Base-by-base conservation (phyloP, 192 early-diverging fungal species). In the Umbelopsis vinacea region DNA sequence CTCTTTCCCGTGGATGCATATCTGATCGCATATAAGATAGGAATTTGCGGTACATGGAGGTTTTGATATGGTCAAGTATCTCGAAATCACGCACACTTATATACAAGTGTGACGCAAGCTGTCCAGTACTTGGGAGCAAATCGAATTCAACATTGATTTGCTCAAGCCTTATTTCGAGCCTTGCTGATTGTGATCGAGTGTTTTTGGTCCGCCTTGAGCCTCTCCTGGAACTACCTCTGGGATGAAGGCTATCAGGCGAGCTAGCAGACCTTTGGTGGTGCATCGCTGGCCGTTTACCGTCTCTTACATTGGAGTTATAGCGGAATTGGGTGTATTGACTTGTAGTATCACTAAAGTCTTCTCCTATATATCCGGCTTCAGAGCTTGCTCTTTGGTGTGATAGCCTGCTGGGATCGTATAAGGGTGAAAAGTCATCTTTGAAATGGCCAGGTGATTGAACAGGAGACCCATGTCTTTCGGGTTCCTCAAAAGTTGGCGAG, bases 31-130 rank as follows among this genome's bases (percentile, higher is more conserved):
- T 82, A 45, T 87, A 84, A 0, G 90, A 84, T 67, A 96, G 71
- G 69, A 96, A 94, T 74, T 93, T 94, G n/a, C 87, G 77, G 89
- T 91, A 96, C 7, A 78, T 73, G 0, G 92, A 93, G 0, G 90
- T 88, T 71, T 84, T 81, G 33, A 94, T 79, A 68, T 92, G 89
- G 72, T 96, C 94, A 45, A 92, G 85, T 22, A 94, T 87, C 66
- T 94, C 94, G 38, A 94, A 53, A 40, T 93, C 89, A 19, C 79
- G 73, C 17, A 94, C 79, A 9, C 68, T 69, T 0, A 92, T 43
- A 0, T 78, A 72, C 9, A 92, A 68, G 33, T 85, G 82, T 17
- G 79, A 82, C 0, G 86, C 87, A 2, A 79, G 82, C 45, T 84
- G 79, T 8, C 81, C 76, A 8, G 75, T 68, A 21, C 50, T 52